A percentile compares a stretch with the other conserved stretches of the same genome.
phyloP scores from a whole-genome alignment of 2,329 filamentous ascomycete species.

The Apiospora marii region DNA sequence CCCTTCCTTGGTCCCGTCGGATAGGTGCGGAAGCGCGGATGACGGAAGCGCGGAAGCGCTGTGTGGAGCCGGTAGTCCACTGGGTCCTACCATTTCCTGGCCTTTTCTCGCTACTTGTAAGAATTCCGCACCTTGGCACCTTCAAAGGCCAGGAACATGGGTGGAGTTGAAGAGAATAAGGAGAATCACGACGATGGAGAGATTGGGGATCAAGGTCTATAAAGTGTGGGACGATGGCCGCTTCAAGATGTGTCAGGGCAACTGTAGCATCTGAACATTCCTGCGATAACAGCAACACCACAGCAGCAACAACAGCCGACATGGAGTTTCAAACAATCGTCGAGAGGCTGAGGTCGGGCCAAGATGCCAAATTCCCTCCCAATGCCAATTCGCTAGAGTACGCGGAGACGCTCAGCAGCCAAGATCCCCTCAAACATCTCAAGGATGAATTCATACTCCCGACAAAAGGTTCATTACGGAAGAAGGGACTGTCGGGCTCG shows the following conservation, averaged over 20 bases:
- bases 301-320: conserved; percentile 52
- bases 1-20: conserved; percentile 1
- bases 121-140: too few species aligned
- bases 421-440: conserved; percentile 67
- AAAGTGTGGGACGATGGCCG: conserved; percentile 18
- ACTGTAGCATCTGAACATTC: neutral
- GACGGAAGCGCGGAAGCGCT: conserved; percentile 20
- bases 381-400: conserved; percentile 57
- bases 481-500: conserved; percentile 61
- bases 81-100: neutral
- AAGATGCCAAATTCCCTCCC: conserved; percentile 53
- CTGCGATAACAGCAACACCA: neutral
- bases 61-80: neutral
- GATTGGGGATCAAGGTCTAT: neutral
- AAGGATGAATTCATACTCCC: conserved; percentile 81
- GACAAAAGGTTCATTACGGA: conserved; percentile 73
- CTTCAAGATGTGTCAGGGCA: neutral
- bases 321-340: conserved; percentile 52
- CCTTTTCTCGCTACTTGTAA: neutral
- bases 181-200: neutral
- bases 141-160: neutral
- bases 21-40: conserved; percentile 24
- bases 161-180: neutral
- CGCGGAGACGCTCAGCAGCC: conserved; percentile 62
- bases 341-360: conserved; percentile 50